Evolutionary conservation across 768 basidiomycete species (phyloP).

Genomic region (Rhizopogon rudus): DNA sequence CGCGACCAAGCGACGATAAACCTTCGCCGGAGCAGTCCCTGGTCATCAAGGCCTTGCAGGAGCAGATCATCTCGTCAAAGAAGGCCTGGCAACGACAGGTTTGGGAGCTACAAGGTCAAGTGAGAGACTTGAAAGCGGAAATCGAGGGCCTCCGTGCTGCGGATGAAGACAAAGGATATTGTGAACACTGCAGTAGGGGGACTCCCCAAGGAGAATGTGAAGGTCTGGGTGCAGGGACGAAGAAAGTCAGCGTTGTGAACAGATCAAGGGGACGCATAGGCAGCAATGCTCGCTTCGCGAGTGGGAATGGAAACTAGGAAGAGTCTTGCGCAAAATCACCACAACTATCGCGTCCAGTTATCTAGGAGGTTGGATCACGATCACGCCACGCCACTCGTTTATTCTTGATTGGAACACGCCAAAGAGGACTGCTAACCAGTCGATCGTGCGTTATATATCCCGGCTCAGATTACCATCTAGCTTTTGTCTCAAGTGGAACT

Average conservation of each 20-base stretch:
- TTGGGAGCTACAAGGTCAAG: constrained; percentile 71
- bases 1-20: constrained; percentile 30
- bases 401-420: constrained; percentile 12
- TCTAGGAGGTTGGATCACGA: constrained; percentile 10
- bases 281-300: constrained; percentile 56
- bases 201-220: constrained; percentile 8
- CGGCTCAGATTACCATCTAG: constrained; percentile 9
- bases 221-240: constrained; percentile 16
- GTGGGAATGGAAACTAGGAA: constrained; percentile 27
- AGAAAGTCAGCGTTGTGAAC: constrained; percentile 43
- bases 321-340: constrained; percentile 1
- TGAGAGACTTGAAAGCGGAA: constrained; percentile 67
- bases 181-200: constrained; percentile 60
- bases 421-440: constrained; percentile 5
- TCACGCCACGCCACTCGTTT: neutral
- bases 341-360: neutral
- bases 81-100: constrained; percentile 69
- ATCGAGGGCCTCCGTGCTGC: constrained; percentile 49
- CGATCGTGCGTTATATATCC: constrained; percentile 7
- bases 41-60: constrained; percentile 50
- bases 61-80: constrained; percentile 53
- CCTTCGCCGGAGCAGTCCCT: constrained; percentile 34
- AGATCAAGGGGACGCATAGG: constrained; percentile 69
- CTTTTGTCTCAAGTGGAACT: constrained; percentile 4
- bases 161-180: constrained; percentile 39